Evolutionary conservation across 202 grass and related monocot species (phyloP).

Genomic region (Zoysia matrella): DNA sequence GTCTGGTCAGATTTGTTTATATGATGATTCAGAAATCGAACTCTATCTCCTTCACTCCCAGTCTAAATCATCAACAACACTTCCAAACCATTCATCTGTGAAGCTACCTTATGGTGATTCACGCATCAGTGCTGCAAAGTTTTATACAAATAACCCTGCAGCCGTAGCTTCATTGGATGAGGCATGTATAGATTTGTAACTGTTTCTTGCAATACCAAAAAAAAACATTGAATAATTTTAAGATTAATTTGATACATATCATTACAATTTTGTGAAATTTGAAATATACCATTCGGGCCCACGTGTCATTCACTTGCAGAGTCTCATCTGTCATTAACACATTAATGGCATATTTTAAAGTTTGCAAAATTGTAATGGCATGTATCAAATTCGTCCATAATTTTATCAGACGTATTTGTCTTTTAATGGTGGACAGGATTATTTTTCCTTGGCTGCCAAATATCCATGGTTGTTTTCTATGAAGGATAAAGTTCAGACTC

Average conservation of each 20-base stretch:
- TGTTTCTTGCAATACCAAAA: slow-evolving; percentile 36
- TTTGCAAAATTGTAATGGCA: no score
- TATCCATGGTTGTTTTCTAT: slow-evolving; percentile 75
- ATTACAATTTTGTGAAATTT: no score
- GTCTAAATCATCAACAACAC: slow-evolving; percentile 70
- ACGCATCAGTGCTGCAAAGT: slow-evolving; percentile 61
- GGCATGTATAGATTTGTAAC: slow-evolving; percentile 60
- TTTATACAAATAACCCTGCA: slow-evolving; percentile 63
- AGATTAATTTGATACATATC: no score
- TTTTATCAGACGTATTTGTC: slow-evolving; percentile 26
- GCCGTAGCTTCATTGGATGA: slow-evolving; percentile 52
- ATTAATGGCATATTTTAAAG: no score
- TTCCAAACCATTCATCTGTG: slow-evolving; percentile 69
- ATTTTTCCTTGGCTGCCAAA: slow-evolving; percentile 63
- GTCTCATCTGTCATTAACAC: no score
- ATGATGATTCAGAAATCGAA: slow-evolving; percentile 90
- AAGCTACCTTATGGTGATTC: slow-evolving; percentile 80
- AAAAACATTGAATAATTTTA: slow-evolving; percentile 35
- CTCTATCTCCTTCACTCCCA: slow-evolving; percentile 77
- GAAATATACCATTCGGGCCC: no score
- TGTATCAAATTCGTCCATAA: background rate
- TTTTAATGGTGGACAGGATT: slow-evolving; percentile 56
- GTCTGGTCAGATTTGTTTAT: slow-evolving; percentile 82
- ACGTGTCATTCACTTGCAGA: no score
- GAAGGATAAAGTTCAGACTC: slow-evolving; percentile 71